A percentile compares a stretch with the other conserved stretches of the same genome.
These are phyloP conservation scores for Trypanosoma conorhini DNA, from an alignment of 208 protist genomes.

Conservation along the genomic window DNA sequence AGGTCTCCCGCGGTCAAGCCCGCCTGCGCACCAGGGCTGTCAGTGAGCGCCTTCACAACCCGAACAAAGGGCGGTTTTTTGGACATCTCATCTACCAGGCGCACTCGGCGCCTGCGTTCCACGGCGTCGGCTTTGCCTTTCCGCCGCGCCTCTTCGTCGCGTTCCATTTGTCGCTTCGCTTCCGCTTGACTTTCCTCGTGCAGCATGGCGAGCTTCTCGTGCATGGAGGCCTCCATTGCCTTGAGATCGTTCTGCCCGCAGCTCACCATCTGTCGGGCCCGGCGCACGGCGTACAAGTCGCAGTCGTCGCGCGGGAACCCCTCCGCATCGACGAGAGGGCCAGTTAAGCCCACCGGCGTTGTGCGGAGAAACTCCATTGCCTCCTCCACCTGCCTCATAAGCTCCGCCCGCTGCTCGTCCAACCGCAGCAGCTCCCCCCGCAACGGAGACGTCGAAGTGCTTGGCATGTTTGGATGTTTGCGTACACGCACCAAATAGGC, in stretches of 20 bases:
- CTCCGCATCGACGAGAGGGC: slow-evolving; percentile 68
- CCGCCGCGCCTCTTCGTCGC: slow-evolving; percentile 13
- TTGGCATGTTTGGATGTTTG: not conserved
- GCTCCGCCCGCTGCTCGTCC: slow-evolving; percentile 33
- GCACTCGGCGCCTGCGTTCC: slow-evolving; percentile 23
- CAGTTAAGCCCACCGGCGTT: slow-evolving; percentile 66
- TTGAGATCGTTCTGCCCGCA: slow-evolving; percentile 72
- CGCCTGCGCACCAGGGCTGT: slow-evolving; percentile 59
- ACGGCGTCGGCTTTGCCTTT: slow-evolving; percentile 34
- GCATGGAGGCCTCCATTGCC: slow-evolving; percentile 43
- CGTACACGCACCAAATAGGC: not conserved
- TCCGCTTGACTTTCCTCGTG: slow-evolving; percentile 53
- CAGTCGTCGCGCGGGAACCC: slow-evolving; percentile 83
- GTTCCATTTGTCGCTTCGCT: slow-evolving; percentile 22
- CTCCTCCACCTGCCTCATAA: slow-evolving; percentile 47
- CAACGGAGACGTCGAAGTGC: not conserved
- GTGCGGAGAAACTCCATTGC: slow-evolving; percentile 59
- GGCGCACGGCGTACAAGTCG: slow-evolving; percentile 84
- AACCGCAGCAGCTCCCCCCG: slow-evolving; percentile 41
- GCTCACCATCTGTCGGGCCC: slow-evolving; percentile 64
- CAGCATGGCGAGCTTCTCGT: slow-evolving; percentile 57
- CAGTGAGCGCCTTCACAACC: slow-evolving; percentile 40
- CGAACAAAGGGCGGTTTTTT: slow-evolving; percentile 42
- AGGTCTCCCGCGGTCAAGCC: slow-evolving; percentile 45
- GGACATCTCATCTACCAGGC: slow-evolving; percentile 9